Evolutionary conservation across 1,284 basidiomycete genomes (phyloP).

Genomic region (Moniliella sp.): DNA sequence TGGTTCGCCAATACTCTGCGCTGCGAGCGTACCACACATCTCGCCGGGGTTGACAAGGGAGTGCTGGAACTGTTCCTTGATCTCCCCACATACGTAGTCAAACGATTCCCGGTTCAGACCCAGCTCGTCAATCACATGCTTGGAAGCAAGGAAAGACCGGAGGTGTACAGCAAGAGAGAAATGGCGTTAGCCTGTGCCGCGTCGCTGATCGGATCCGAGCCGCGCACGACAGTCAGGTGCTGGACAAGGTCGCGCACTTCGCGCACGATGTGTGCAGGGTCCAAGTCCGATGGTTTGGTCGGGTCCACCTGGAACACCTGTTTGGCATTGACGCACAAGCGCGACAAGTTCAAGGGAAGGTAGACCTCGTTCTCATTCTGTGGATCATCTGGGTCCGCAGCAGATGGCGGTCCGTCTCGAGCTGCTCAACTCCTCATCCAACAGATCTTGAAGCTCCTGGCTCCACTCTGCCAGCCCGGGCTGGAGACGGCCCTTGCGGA

Average conservation of each 20-base stretch:
- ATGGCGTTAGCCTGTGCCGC: conserved; percentile 78
- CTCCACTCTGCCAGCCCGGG: conserved; percentile 83
- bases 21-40: conserved; percentile 94
- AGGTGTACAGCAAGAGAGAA: conserved; percentile 59
- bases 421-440: conserved; percentile 73
- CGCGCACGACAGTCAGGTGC: conserved; percentile 48
- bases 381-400: conserved; percentile 64
- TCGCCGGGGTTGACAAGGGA: conserved; percentile 80
- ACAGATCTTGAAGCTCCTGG: conserved; percentile 54
- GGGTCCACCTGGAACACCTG: conserved; percentile 94
- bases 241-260: conserved; percentile 39
- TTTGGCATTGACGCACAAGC: conserved; percentile 79
- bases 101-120: conserved; percentile 47
- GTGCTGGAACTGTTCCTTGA: conserved; percentile 49
- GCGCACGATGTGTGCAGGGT: conserved; percentile 66
- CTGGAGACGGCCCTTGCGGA: conserved; percentile 50
- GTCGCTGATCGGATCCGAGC: conserved; percentile 43
- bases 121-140: conserved; percentile 30
- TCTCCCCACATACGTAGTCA: conserved; percentile 89
- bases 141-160: conserved; percentile 27
- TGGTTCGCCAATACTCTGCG: conserved; percentile 95
- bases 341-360: conserved; percentile 49
- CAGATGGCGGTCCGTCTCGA: conserved; percentile 52
- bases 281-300: conserved; percentile 73
- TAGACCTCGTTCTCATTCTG: conserved; percentile 49